These are phyloP conservation scores for Durio zibethinus DNA, from an alignment of 345 rosid species.

Conservation along the genomic window DNA sequence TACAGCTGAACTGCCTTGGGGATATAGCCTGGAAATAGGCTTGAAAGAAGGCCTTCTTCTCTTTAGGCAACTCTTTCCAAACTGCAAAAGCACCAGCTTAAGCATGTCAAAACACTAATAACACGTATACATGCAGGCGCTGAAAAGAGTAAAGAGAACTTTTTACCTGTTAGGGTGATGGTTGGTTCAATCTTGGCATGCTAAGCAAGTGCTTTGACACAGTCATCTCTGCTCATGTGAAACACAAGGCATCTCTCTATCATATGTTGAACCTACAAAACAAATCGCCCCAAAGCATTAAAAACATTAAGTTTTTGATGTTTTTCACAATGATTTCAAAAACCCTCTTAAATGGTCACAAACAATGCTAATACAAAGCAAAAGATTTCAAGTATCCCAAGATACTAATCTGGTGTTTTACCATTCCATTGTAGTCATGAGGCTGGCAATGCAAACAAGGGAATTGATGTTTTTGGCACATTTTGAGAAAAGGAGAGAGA, in stretches of 20 bases:
- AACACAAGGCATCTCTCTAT: slow-evolving; percentile 48
- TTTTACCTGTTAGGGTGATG: slow-evolving; percentile 12
- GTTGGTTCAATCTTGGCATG: slow-evolving; percentile 40
- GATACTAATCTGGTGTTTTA: slow-evolving; percentile 16
- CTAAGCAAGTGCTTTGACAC: slow-evolving; percentile 35
- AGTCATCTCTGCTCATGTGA: slow-evolving; percentile 45
- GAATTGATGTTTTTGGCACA: slow-evolving; percentile 17
- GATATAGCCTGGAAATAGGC: slow-evolving; percentile 29
- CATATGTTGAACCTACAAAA: slow-evolving; percentile 47
- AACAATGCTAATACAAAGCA: slow-evolving; percentile 7
- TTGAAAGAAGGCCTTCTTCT: slow-evolving; percentile 44
- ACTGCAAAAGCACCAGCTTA: slow-evolving; percentile 22
- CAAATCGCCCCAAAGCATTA: not conserved
- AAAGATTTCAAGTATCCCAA: slow-evolving; percentile 1
- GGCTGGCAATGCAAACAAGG: slow-evolving; percentile 52
- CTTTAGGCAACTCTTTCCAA: slow-evolving; percentile 49
- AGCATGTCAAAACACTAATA: not conserved
- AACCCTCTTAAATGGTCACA: not conserved
- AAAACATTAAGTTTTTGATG: not conserved
- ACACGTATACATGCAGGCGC: not conserved
- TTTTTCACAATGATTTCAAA: not conserved
- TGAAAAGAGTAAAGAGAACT: not conserved
- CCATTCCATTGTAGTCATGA: slow-evolving; percentile 48
- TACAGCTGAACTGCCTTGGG: not conserved
- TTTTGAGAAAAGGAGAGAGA: not conserved